phyloP scores from a whole-genome alignment of 345 rosid genomes.

The Aegle marmelos region DNA sequence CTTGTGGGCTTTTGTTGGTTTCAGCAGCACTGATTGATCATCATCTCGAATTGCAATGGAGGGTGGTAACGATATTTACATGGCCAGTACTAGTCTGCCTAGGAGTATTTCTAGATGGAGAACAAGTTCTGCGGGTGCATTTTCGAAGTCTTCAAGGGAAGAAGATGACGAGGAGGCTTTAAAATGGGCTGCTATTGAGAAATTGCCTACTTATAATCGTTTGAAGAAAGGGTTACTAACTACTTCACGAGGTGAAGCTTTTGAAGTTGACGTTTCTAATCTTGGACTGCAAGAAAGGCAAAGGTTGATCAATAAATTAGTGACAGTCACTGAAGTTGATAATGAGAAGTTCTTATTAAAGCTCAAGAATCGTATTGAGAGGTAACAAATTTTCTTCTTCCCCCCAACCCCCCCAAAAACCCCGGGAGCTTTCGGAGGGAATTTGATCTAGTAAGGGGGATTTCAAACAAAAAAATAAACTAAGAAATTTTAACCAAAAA shows the following conservation, averaged over 20 bases:
- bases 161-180: constrained; percentile 67
- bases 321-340: constrained; percentile 29
- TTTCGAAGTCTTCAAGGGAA: constrained; percentile 55
- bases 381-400: constrained; percentile 4
- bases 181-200: constrained; percentile 54
- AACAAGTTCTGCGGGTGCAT: constrained; percentile 35
- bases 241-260: constrained; percentile 8
- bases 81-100: neutral
- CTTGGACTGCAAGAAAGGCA: constrained; percentile 22
- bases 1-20: too few species aligned
- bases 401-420: too few species aligned
- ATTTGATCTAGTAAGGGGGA: too few species aligned
- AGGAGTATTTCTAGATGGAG: constrained; percentile 20
- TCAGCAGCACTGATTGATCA: too few species aligned
- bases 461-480: too few species aligned
- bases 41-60: neutral
- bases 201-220: constrained; percentile 42
- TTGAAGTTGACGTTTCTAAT: constrained; percentile 17
- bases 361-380: constrained; percentile 29
- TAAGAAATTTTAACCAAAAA: too few species aligned
- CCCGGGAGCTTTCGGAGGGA: too few species aligned
- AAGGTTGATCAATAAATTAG: constrained; percentile 26
- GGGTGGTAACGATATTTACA: neutral
- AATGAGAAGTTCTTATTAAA: constrained; percentile 31
- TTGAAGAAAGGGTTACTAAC: constrained; percentile 41